Evolutionary conservation across 306 rosid genomes (phyloP).

Genomic region (Malus orientalis): DNA sequence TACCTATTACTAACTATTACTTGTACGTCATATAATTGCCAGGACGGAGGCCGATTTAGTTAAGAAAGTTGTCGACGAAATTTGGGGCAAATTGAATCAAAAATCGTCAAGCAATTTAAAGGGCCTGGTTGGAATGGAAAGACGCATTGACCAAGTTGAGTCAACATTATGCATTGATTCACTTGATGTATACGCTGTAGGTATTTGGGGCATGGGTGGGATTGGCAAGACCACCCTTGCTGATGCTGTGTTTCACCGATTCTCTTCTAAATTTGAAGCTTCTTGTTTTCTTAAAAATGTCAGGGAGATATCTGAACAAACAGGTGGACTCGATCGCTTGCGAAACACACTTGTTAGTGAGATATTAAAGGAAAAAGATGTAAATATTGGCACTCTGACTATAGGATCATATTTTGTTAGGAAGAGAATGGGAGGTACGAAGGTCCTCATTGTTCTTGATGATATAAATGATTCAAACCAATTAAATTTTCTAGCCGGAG

Average conservation of each 20-base stretch:
- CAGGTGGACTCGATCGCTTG: not conserved
- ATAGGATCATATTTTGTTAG: not conserved
- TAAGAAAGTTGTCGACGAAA: not conserved
- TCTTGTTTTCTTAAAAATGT: not conserved
- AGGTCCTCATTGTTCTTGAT: conserved; percentile 8
- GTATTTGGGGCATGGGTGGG: conserved; percentile 25
- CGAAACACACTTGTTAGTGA: not conserved
- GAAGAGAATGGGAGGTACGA: not conserved
- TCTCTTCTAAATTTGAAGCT: not conserved
- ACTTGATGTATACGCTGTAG: not conserved
- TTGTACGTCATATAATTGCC: not conserved
- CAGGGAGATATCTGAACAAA: not conserved
- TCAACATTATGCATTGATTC: not conserved
- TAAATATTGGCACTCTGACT: not conserved
- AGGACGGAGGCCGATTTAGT: conserved; percentile 4
- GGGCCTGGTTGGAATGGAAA: conserved; percentile 4
- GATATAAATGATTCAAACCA: conserved; percentile 3
- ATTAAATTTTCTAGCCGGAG: not conserved
- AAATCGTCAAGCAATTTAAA: not conserved
- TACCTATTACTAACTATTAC: not conserved
- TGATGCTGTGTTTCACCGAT: not conserved
- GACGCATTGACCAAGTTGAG: not conserved
- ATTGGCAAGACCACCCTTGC: not conserved
- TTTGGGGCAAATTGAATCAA: not conserved
- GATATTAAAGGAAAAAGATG: not conserved